Evolutionary conservation across 1,139 yeast genomes (phyloP).

Genomic region (Pichia sp.): DNA sequence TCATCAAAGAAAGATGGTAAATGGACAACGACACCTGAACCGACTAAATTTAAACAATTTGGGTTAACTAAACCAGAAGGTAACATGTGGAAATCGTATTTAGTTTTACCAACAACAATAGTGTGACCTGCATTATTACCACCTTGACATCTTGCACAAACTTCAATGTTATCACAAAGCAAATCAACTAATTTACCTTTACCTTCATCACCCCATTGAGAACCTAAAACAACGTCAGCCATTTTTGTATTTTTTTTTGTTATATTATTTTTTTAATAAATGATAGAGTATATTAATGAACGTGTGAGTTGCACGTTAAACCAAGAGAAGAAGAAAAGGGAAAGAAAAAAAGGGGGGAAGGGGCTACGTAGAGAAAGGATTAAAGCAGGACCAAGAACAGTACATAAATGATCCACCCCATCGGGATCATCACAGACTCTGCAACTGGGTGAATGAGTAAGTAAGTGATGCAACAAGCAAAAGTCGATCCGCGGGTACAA

Average conservation of each 20-base stretch:
- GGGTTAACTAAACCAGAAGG: conserved; percentile 96
- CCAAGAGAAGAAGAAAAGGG: conserved; percentile 9
- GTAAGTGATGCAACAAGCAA: too few relatives aligned
- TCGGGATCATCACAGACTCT: too few relatives aligned
- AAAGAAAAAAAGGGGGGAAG: not conserved
- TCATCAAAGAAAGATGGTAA: conserved; percentile 90
- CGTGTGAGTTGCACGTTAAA: conserved; percentile 17
- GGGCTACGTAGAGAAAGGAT: too few relatives aligned
- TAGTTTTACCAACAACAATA: conserved; percentile 79
- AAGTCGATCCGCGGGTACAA: too few relatives aligned
- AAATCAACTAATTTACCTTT: conserved; percentile 95
- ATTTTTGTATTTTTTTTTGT: conserved; percentile 30
- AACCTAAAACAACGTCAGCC: conserved; percentile 92
- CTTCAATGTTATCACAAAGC: conserved; percentile 87
- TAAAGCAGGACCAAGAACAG: too few relatives aligned
- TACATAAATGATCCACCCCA: too few relatives aligned
- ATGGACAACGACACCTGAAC: conserved; percentile 96
- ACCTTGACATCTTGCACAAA: conserved; percentile 98
- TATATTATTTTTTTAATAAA: not conserved
- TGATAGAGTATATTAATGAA: conserved; percentile 10
- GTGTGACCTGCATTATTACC: conserved; percentile 99
- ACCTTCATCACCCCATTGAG: conserved; percentile 99
- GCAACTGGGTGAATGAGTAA: too few relatives aligned
- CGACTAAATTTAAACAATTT: conserved; percentile 80
- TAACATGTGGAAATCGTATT: conserved; percentile 97